Evolutionary conservation across 2,329 filamentous ascomycete species (phyloP).

Genomic region (Ophiocordyceps camponoti-saundersi): DNA sequence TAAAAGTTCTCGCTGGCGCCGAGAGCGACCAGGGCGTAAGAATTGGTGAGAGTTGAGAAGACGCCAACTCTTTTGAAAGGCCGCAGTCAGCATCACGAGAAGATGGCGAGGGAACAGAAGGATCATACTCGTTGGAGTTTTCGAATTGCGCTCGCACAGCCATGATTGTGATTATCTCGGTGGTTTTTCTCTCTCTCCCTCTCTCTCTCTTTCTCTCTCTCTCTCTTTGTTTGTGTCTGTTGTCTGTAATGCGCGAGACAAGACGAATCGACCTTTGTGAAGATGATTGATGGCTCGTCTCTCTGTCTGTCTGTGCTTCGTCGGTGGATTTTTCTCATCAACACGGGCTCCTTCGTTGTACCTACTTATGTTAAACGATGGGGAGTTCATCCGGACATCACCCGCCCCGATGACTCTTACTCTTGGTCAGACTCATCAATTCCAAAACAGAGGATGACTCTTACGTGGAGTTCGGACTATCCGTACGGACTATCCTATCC

Average conservation of each 20-base stretch:
- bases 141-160: constrained; percentile 63
- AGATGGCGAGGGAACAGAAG: not conserved
- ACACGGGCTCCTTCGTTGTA: not conserved
- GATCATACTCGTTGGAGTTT: constrained; percentile 72
- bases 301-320: too few species aligned
- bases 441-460: not conserved
- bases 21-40: constrained; percentile 84
- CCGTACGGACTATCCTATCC: too few species aligned
- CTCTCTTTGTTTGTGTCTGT: not conserved
- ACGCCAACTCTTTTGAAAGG: constrained; percentile 61
- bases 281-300: not conserved
- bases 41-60: constrained; percentile 92
- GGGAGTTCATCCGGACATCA: too few species aligned
- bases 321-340: not conserved
- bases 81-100: not conserved
- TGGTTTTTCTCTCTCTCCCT: too few species aligned
- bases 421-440: not conserved
- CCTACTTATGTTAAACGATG: too few species aligned
- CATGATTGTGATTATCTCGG: constrained; percentile 21
- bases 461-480: too few species aligned
- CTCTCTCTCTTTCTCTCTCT: too few species aligned
- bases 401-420: not conserved
- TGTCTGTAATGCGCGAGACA: too few species aligned
- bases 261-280: not conserved
- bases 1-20: constrained; percentile 99